These are phyloP conservation scores for Noccaea caerulescens DNA, from an alignment of 345 rosid species.

Conservation along the genomic window DNA sequence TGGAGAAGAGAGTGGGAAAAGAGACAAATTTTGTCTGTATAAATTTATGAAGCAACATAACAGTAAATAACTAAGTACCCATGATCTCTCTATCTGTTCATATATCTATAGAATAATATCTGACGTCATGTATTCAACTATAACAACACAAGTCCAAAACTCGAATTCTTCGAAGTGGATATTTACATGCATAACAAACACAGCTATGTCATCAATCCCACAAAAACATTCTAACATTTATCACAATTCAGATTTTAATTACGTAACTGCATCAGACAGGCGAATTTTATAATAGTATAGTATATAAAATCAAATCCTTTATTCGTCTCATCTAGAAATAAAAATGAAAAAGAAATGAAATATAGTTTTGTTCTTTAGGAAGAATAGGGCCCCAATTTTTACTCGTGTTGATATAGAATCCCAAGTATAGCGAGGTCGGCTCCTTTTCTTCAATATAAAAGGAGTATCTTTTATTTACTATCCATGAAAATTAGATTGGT, in stretches of 20 bases:
- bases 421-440: too few relatives aligned
- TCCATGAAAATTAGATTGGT: too few relatives aligned
- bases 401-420: too few relatives aligned
- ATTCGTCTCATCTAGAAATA: too few relatives aligned
- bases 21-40: conserved; percentile 26
- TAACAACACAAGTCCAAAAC: background rate
- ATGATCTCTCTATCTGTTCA: conserved; percentile 15
- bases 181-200: conserved; percentile 10
- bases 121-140: background rate
- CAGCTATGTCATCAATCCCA: background rate
- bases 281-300: background rate
- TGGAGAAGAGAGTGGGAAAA: conserved; percentile 27
- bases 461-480: too few relatives aligned
- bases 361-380: too few relatives aligned
- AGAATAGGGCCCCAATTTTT: too few relatives aligned
- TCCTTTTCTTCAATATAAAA: too few relatives aligned
- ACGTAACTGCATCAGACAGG: background rate
- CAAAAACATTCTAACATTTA: background rate
- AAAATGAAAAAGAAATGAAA: too few relatives aligned
- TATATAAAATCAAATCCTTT: too few relatives aligned
- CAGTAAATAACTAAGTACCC: conserved; percentile 15
- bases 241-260: background rate
- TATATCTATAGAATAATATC: background rate
- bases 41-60: conserved; percentile 39
- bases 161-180: conserved; percentile 7